These are phyloP conservation scores for Actinomucor elegans DNA, from an alignment of 371 early-diverging fungal species.

Conservation along the genomic window DNA sequence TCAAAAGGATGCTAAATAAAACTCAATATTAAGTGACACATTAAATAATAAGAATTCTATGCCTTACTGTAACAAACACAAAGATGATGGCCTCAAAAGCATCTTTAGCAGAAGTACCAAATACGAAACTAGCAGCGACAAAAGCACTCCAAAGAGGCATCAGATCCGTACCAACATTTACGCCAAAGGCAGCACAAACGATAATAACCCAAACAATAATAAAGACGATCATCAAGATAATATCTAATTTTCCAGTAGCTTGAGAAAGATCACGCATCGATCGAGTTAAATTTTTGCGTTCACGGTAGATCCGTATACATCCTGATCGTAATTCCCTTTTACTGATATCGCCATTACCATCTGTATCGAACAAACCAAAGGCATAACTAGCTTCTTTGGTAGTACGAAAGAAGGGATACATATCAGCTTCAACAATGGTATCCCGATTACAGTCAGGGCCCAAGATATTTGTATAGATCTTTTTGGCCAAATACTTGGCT, in stretches of 20 bases:
- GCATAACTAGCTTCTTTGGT: constrained; percentile 62
- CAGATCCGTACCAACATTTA: constrained; percentile 58
- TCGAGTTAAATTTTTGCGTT: constrained; percentile 55
- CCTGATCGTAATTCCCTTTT: constrained; percentile 60
- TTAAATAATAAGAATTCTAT: not conserved
- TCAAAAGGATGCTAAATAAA: constrained; percentile 43
- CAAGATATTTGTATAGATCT: constrained; percentile 45
- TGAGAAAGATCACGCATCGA: constrained; percentile 68
- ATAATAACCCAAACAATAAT: constrained; percentile 38
- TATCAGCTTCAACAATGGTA: constrained; percentile 45
- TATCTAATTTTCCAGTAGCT: constrained; percentile 67
- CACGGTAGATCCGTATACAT: constrained; percentile 60
- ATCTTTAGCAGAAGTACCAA: constrained; percentile 64
- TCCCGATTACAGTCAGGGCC: constrained; percentile 32
- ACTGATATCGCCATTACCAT: constrained; percentile 68
- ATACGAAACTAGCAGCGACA: constrained; percentile 62
- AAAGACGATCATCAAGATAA: constrained; percentile 54
- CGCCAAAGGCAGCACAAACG: constrained; percentile 55
- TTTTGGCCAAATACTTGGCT: constrained; percentile 49
- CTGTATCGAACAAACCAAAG: constrained; percentile 70
- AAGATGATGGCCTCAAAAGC: constrained; percentile 72
- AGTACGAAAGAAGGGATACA: constrained; percentile 59
- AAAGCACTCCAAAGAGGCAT: constrained; percentile 61
- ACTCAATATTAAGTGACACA: not conserved
- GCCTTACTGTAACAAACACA: constrained; percentile 60